Evolutionary conservation across 2,329 filamentous ascomycete genomes (phyloP), one percentile per base, ranked within the genome.

Genomic region (Verticillium dahliae): DNA sequence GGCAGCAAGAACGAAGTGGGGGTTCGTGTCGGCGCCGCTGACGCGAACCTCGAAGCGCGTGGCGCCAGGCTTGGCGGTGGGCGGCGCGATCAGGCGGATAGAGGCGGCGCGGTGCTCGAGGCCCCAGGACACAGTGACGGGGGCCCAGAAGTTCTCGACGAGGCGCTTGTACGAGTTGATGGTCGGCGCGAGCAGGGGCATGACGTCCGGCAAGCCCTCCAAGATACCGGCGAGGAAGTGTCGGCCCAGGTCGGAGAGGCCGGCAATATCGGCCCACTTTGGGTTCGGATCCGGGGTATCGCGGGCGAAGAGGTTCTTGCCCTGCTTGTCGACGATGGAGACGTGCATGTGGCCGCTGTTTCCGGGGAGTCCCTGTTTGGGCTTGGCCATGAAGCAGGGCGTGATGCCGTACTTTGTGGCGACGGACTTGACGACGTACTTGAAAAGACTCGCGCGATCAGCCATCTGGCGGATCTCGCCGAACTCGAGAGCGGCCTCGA

Each of bases 121-220:
- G 1, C 95, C 95, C 95, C 95, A 99, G 0, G 92, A 97, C 0
- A 98, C 95, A 0, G 94, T 97, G 6, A 99, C 95, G 0, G 95
- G 95, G 0, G 95, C 95, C 95, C 95, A 99, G 77, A 97, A 98
- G 78, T 98, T 98, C 80, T 99, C 95, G 2, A 99, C 95, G 0
- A 99, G 84, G 3, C 95, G 89, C 78, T 99, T 99, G 82, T 99
- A 99, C 64, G 91, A 96, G 82, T 99, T 99, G 71, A 99, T 85
- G 1, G 92, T 99, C 0, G 95, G 95, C 1, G 94, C 95, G 13
- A 99, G 81, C 62, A 98, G 81, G 1, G 95, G 95, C 95, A 99
- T 99, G 67, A 98, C 86, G 71, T 97, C 92, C 2, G 95, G 92
- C 4, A 99, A 83, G 14, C 94, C 95, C 31, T 91, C 89, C 0